Conservation (phyloP, 495 filamentous ascomycete species). For the Neurospora sp. region DNA sequence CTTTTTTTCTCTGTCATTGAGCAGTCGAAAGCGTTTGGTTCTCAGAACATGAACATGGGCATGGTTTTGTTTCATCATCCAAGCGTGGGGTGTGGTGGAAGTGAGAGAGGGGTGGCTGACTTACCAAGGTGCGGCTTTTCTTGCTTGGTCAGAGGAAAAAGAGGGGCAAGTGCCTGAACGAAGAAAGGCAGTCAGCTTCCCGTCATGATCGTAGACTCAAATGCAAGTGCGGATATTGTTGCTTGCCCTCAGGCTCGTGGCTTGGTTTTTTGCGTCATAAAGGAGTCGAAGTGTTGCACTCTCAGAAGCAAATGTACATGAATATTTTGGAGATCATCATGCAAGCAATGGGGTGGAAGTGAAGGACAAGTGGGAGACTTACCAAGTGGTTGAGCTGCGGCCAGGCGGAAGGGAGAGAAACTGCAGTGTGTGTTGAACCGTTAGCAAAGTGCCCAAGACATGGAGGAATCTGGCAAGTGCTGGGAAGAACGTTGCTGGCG, state of each 20-base stretch:
- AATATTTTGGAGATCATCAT: not conserved
- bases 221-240: not conserved
- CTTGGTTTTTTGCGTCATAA: not conserved
- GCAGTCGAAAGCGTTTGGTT: not conserved
- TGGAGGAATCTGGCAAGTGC: not conserved
- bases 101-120: not conserved
- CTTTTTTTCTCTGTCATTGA: not conserved
- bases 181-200: not conserved
- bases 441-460: not conserved
- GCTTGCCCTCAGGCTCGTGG: not conserved
- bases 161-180: not conserved
- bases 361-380: not conserved
- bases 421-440: not conserved
- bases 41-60: not conserved
- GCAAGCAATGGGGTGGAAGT: not conserved
- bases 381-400: not conserved
- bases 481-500: not conserved
- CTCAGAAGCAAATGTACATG: not conserved
- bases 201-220: not conserved
- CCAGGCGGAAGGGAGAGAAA: not conserved
- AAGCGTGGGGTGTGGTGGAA: not conserved
- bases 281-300: not conserved
- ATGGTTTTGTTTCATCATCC: not conserved
- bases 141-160: not conserved
- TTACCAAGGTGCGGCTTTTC: not conserved